Evolutionary conservation across 2,329 filamentous ascomycete genomes (phyloP).

Genomic region (Emericellopsis cladophorae): DNA sequence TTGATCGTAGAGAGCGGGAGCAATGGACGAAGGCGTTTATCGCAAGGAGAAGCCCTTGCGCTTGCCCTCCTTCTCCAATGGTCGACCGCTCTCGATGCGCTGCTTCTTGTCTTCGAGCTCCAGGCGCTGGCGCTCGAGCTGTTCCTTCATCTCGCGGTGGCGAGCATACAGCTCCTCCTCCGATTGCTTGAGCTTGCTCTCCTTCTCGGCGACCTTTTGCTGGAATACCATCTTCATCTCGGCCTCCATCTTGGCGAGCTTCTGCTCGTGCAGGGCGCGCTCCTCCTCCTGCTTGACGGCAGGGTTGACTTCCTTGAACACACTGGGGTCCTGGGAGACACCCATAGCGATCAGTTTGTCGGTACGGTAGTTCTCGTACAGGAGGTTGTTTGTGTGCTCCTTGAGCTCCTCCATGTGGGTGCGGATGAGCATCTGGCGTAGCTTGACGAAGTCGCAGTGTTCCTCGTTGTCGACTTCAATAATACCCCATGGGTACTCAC

Average conservation of each 20-base stretch:
- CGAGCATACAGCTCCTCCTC: constrained; percentile 97
- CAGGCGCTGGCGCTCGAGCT: constrained; percentile 84
- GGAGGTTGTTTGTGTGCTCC: constrained; percentile 97
- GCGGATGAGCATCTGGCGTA: constrained; percentile 98
- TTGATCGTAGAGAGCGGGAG: constrained; percentile 31
- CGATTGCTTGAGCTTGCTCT: constrained; percentile 98
- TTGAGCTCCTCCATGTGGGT: constrained; percentile 99
- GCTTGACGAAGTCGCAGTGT: constrained; percentile 99
- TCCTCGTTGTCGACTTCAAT: constrained; percentile 99
- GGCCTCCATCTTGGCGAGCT: constrained; percentile 99
- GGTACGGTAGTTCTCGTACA: constrained; percentile 99
- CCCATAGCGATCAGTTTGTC: constrained; percentile 99
- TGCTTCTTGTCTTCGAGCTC: constrained; percentile 98
- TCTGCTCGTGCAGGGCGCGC: constrained; percentile 94
- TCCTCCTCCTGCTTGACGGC: constrained; percentile 99
- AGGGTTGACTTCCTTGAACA: constrained; percentile 99
- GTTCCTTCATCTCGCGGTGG: constrained; percentile 99
- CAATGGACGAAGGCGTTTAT: constrained; percentile 34
- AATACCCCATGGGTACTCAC: constrained; percentile 94
- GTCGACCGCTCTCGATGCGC: constrained; percentile 87
- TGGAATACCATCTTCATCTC: constrained; percentile 99
- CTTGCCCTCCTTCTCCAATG: constrained; percentile 95
- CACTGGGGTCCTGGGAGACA: constrained; percentile 93
- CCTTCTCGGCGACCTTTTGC: constrained; percentile 98
- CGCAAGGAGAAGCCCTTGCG: constrained; percentile 99